Base-by-base conservation (phyloP, 2,329 filamentous ascomycete genomes). In the Lachnellula willkommii region DNA sequence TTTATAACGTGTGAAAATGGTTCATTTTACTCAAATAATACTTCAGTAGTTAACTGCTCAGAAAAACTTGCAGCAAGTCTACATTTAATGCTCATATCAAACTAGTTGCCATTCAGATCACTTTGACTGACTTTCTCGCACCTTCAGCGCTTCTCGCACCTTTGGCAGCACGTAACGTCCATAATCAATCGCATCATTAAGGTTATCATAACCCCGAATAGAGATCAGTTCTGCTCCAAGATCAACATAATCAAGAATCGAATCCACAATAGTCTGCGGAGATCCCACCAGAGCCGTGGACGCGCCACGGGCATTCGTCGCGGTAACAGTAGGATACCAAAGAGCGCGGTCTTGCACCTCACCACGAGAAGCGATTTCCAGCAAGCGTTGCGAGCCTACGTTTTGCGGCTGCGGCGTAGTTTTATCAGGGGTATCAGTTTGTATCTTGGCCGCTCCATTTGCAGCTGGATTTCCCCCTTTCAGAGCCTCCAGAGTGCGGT, bases 251-350 rank as follows among this genome's bases (percentile, higher is more conserved):
- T 83, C 80, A 2, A 83, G 62, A 26, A 83, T 74, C 6, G 79
- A 79, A 39, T 82, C 78, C 1, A 73, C 69, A 14, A 83, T 69
- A 0, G 79, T 83, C 66, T 80, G 70, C 24, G 71, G 71, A 2
- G 78, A 79, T 3, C 81, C 81, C 0, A 83, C 81, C 37, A 84
- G 69, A 0, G 81, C 81, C 1, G 81, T 84, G 0, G 79, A 82
- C 0, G 81, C 81, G 1, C 81, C 81, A 1, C 79, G 73, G 1
- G 81, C 81, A 64, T 80, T 80, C 1, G 81, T 84, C 1, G 81
- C 81, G 2, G 79, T 82, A 4, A 84, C 81, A 0, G 81, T 84
- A 0, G 81, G 80, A 66, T 83, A 84, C 81, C 81, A 84, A n/a
- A 84, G 69, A 1, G 79, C 80, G 17, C 80, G 78, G 64, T 84